Evolutionary conservation across 164 flowering plant species (phyloP), one percentile per base, ranked within the genome.

Genomic region (Tetrastigma voinierianum): DNA sequence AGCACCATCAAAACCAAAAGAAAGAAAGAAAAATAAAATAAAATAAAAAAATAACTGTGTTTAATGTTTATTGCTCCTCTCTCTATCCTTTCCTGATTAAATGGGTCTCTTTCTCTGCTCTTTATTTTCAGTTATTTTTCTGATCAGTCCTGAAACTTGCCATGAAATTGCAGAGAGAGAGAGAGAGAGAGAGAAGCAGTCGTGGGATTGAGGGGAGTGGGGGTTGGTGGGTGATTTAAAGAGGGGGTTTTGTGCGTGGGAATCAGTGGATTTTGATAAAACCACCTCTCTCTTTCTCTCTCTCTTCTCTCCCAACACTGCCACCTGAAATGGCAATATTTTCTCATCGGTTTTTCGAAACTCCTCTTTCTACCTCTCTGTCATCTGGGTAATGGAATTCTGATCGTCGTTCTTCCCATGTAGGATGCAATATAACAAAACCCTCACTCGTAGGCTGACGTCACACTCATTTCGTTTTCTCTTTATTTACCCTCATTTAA

Each of bases 241-340:
- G 71, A 67, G 51, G 72, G 70, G 63, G 3, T 32, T 32, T 32
- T 72, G 68, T 74, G 80, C 80, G 76, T 71, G 75, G 58, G 69
- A 77, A 76, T 81, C 82, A 76, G 80, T 75, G 69, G 82, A 7
- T 68, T 74, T 78, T 64, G 66, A 47, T 32, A 54, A 74, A 72
- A 52, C 62, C 69, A 65, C 70, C 44, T 43, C 14, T 32, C 40
- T 32, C 40, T 32, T 6, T 25, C 32, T 25, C 32, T 25, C 32
- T 25, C 32, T 25, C 32, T 25, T 25, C 32, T 25, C 32, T 0
- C 40, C 40, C 40, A 52, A 52, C 16, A 19, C 46, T 18, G 43
- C 48, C 48, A 53, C 23, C n/a, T 9, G 19, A 57, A 59, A 70
- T 57, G 73, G 64, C 44, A 59, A 48, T 73, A 62, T 72, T 72